Evolutionary conservation across 2,329 filamentous ascomycete species (phyloP).

Genomic region (Pezicula neosporulosa): DNA sequence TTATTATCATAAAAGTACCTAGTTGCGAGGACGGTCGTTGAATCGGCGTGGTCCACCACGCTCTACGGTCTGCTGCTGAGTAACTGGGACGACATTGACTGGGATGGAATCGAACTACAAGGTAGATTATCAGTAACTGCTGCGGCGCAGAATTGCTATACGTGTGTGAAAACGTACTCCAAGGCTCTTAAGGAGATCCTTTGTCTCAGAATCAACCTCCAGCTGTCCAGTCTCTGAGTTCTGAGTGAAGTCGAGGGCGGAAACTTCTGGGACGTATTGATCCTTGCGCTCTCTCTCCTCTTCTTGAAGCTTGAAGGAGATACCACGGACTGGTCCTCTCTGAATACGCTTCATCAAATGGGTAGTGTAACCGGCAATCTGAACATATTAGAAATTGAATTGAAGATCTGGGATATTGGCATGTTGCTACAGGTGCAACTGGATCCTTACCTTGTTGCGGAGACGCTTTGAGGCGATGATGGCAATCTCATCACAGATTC

Average conservation of each 20-base stretch:
- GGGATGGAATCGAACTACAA: slow-evolving; percentile 91
- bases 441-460: slow-evolving; percentile 81
- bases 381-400: slow-evolving; percentile 6
- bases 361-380: slow-evolving; percentile 98
- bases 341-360: slow-evolving; percentile 99
- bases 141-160: background rate
- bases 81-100: slow-evolving; percentile 90
- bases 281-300: slow-evolving; percentile 99
- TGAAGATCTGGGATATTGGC: background rate
- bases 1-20: slow-evolving; percentile 30
- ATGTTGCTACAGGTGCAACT: background rate
- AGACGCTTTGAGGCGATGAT: slow-evolving; percentile 99
- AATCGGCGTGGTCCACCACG: slow-evolving; percentile 69
- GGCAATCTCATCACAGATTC: slow-evolving; percentile 99
- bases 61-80: slow-evolving; percentile 83
- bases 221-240: slow-evolving; percentile 89
- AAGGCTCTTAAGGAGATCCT: slow-evolving; percentile 97
- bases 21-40: slow-evolving; percentile 56
- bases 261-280: slow-evolving; percentile 99
- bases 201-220: slow-evolving; percentile 95
- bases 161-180: slow-evolving; percentile 67
- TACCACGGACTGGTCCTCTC: slow-evolving; percentile 97
- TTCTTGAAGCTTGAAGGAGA: slow-evolving; percentile 99
- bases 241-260: slow-evolving; percentile 96
- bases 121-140: slow-evolving; percentile 25